These are phyloP conservation scores for Wickerhamiella brachini DNA, from an alignment of 805 yeast species.

Conservation along the genomic window DNA sequence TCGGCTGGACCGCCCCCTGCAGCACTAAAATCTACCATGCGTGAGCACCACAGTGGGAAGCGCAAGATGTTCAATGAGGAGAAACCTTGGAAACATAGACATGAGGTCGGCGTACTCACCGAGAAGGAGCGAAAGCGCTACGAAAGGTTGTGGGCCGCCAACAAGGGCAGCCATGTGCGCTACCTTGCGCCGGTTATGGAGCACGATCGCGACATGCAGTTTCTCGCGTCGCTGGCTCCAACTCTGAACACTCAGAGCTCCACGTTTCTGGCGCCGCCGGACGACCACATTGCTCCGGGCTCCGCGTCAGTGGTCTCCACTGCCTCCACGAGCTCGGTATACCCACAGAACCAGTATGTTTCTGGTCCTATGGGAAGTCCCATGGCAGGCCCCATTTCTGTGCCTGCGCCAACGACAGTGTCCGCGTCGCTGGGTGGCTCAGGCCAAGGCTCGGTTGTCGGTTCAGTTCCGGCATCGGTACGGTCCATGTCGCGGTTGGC, in stretches of 20 bases:
- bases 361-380: too few relatives aligned
- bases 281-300: neutral
- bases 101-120: conserved; percentile 34
- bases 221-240: neutral
- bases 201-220: neutral
- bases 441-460: neutral
- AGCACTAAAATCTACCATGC: conserved; percentile 17
- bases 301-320: neutral
- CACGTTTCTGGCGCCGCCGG: neutral
- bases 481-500: neutral
- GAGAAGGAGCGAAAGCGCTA: conserved; percentile 68
- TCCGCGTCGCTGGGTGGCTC: neutral
- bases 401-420: neutral
- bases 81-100: conserved; percentile 89
- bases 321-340: neutral
- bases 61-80: conserved; percentile 52
- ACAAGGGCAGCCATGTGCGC: conserved; percentile 38
- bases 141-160: conserved; percentile 90
- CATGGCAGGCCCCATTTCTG: neutral
- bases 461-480: neutral
- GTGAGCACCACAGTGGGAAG: conserved; percentile 29
- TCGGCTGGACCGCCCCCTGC: conserved; percentile 1
- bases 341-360: too few relatives aligned
- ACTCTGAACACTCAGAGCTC: neutral
- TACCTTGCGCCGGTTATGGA: conserved; percentile 1